Percentiles rank a stretch among this genome's conserved stretches.
These are phyloP conservation scores for Venturia effusa DNA, from an alignment of 2,329 filamentous ascomycete species.

Conservation along the genomic window DNA sequence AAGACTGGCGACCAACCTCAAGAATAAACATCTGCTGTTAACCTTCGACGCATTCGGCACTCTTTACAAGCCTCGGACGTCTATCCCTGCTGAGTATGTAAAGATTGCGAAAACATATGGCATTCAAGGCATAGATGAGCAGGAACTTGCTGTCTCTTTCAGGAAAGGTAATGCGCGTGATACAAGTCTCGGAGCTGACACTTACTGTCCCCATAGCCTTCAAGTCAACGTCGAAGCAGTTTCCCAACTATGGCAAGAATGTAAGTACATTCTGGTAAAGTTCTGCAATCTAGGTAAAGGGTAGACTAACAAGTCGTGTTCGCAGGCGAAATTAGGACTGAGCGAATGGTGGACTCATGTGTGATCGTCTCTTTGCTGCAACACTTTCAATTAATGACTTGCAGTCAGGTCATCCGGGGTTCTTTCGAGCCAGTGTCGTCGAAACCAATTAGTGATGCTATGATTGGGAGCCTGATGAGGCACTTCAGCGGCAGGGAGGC, in stretches of 20 bases:
- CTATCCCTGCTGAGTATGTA: constrained; percentile 45
- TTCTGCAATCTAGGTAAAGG: not conserved
- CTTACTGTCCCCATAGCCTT: constrained; percentile 29
- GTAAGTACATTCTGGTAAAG: constrained; percentile 20
- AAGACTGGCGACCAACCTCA: not conserved
- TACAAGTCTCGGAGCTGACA: not conserved
- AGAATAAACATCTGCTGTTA: constrained; percentile 33
- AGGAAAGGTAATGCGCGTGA: constrained; percentile 22
- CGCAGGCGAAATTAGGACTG: not conserved
- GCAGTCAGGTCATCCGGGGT: constrained; percentile 40
- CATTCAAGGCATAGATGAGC: constrained; percentile 31
- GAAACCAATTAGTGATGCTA: constrained; percentile 28
- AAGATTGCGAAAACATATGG: constrained; percentile 41
- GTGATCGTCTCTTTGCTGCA: not conserved
- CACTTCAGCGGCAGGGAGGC: constrained; percentile 44
- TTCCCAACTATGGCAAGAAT: constrained; percentile 51
- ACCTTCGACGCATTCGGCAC: constrained; percentile 59
- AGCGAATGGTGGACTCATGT: not conserved
- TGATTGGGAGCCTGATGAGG: constrained; percentile 39
- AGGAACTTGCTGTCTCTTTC: constrained; percentile 31
- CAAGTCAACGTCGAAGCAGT: constrained; percentile 31
- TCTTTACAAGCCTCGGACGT: constrained; percentile 41
- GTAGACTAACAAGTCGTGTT: not conserved
- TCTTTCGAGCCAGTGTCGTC: constrained; percentile 37
- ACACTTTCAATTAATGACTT: not conserved